A percentile compares a stretch with the other conserved stretches of the same genome.
These are phyloP conservation scores for Neurospora cerealis DNA, from an alignment of 495 filamentous ascomycete genomes.

Conservation along the genomic window DNA sequence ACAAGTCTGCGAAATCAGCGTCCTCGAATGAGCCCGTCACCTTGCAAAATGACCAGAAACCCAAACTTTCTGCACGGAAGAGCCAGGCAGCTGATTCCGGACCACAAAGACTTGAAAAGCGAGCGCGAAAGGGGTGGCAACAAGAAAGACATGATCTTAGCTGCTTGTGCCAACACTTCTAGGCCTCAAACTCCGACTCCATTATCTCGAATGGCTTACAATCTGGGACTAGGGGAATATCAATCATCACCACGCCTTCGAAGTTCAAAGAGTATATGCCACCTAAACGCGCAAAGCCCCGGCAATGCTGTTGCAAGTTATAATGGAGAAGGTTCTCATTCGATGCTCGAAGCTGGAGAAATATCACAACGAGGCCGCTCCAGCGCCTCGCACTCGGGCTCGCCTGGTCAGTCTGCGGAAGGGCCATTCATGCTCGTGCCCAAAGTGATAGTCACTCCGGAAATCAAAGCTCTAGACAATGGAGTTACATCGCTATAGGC, in stretches of 20 bases:
- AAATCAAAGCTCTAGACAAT: slow-evolving; percentile 35
- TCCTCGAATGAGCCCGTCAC: neutral
- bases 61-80: neutral
- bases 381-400: neutral
- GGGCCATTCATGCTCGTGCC: slow-evolving; percentile 30
- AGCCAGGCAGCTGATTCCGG: neutral
- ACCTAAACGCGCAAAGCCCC: neutral
- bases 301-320: neutral
- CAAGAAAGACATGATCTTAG: neutral
- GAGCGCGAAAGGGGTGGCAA: neutral
- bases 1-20: neutral
- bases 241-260: neutral
- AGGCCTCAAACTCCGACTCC: neutral
- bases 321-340: neutral
- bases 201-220: neutral
- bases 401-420: neutral
- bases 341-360: neutral
- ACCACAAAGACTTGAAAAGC: neutral
- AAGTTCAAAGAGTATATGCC: slow-evolving; percentile 8
- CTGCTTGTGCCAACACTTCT: neutral
- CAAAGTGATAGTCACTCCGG: slow-evolving; percentile 38
- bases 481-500: slow-evolving; percentile 30
- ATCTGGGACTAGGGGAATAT: neutral
- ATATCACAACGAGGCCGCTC: neutral
- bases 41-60: neutral